Conservation (phyloP, 345 rosid genomes). For the Populus tremula region DNA sequence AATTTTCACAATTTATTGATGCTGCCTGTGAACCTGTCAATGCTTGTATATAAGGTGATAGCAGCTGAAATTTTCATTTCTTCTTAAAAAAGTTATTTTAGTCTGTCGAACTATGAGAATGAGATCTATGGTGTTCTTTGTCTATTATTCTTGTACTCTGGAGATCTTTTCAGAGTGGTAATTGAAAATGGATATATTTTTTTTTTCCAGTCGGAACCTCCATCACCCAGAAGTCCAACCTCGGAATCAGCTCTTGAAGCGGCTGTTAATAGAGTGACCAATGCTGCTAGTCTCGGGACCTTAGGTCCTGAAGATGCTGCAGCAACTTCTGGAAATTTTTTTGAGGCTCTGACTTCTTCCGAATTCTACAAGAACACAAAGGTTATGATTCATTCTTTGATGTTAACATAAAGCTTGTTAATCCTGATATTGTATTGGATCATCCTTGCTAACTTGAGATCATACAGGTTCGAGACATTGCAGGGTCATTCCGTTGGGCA, state of each 20-base stretch:
- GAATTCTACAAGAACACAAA: conserved; percentile 73
- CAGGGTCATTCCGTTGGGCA: conserved; percentile 99
- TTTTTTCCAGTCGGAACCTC: conserved; percentile 73
- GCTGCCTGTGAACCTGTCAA: not conserved
- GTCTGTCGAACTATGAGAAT: not conserved
- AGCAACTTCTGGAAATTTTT: conserved; percentile 82
- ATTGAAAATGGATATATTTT: not conserved
- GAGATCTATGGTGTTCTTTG: not conserved
- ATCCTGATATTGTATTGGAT: not conserved
- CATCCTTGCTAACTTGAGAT: conserved; percentile 6
- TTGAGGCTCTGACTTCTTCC: conserved; percentile 77
- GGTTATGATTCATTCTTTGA: conserved; percentile 37
- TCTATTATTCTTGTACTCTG: not conserved
- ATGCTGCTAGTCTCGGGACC: conserved; percentile 38
- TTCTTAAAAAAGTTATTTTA: not conserved
- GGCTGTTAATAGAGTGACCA: conserved; percentile 48
- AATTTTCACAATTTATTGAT: not conserved
- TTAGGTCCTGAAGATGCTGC: conserved; percentile 74
- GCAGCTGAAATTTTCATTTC: not conserved
- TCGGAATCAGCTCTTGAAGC: conserved; percentile 52
- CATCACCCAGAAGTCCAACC: conserved; percentile 72
- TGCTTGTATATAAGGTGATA: not conserved
- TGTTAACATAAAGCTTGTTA: not conserved
- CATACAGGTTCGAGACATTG: conserved; percentile 85
- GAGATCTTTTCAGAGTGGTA: not conserved